Base-by-base conservation (phyloP, 129 eudicot species). In the Flaveria trinervia region DNA sequence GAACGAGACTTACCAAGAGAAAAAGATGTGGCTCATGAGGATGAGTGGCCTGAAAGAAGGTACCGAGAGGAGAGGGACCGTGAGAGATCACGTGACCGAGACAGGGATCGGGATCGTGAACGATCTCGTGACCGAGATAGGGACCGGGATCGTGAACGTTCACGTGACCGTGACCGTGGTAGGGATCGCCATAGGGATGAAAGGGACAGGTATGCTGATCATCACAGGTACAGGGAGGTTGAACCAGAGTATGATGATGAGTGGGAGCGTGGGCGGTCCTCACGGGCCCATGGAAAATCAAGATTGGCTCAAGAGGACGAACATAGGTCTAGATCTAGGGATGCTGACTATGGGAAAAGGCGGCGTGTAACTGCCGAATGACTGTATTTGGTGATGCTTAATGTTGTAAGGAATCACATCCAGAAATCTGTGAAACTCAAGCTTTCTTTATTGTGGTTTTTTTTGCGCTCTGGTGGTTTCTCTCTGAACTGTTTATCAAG, bases 261-360 rank as follows among this genome's bases (percentile, higher is more conserved):
- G 81, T 81, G 89, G 91, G 97, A 89, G 7, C 88, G 88, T 81
- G 94, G 92, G 7, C 75, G 97, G 50, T 86, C 97, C 25, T 87
- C 96, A 0, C 85, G 90, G 73, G 71, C 85, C 56, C 92, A 86
- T n/a, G 85, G 88, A 75, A 92, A 87, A 73, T 83, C 97, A 14
- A 80, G 97, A 70, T 4, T 79, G 33, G 66, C 90, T 52, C 90
- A 83, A 28, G 90, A 86, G 77, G 97, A 91, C 41, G 95, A 87
- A 8, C 90, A 84, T 44, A 83, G 92, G 64, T 87, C 95, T 28
- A 89, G 90, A 75, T 86, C 97, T 9, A 77, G 89, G 79, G 97
- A 92, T 82, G 95, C 89, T 80, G 97, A 92, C 10, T 92, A 92
- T 83, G 92, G 90, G 56, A 92, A 92, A 83, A 85, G 95, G 87